These are phyloP conservation scores for Pulveroboletus frians DNA, from an alignment of 768 basidiomycete genomes.

Conservation along the genomic window DNA sequence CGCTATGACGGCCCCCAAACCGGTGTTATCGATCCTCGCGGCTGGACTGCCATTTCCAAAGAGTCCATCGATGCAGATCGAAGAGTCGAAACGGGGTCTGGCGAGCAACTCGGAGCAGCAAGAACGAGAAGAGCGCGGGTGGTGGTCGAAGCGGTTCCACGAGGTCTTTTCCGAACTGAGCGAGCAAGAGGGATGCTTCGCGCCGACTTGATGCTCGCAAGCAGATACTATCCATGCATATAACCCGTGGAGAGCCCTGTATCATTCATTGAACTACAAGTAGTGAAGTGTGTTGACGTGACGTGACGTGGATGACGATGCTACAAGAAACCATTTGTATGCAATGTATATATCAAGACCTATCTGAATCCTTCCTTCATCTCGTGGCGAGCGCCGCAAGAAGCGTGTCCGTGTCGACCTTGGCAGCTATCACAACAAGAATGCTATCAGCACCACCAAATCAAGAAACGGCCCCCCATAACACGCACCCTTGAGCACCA, in stretches of 20 bases:
- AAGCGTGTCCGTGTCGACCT: conserved; percentile 59
- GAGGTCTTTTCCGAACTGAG: conserved; percentile 56
- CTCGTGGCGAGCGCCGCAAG: conserved; percentile 51
- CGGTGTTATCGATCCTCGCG: conserved; percentile 37
- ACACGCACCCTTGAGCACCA: conserved; percentile 68
- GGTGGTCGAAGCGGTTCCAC: conserved; percentile 69
- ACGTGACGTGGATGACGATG: conserved; percentile 5
- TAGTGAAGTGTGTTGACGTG: background rate
- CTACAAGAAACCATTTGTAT: background rate
- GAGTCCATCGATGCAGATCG: conserved; percentile 63
- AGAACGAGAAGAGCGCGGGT: conserved; percentile 66
- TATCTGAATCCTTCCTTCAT: conserved; percentile 6
- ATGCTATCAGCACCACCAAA: background rate
- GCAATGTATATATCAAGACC: background rate
- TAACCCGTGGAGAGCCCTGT: background rate
- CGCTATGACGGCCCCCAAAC: conserved; percentile 29
- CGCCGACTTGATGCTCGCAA: background rate
- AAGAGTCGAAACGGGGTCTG: conserved; percentile 29
- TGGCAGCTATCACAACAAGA: conserved; percentile 43
- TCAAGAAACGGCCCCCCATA: background rate
- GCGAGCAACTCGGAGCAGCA: conserved; percentile 29
- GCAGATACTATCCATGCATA: background rate
- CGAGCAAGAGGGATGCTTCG: conserved; percentile 10
- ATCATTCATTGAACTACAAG: background rate
- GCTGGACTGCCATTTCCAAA: conserved; percentile 59